Conservation (phyloP, 208 protist species). For the Leishmania martiniquensis region DNA sequence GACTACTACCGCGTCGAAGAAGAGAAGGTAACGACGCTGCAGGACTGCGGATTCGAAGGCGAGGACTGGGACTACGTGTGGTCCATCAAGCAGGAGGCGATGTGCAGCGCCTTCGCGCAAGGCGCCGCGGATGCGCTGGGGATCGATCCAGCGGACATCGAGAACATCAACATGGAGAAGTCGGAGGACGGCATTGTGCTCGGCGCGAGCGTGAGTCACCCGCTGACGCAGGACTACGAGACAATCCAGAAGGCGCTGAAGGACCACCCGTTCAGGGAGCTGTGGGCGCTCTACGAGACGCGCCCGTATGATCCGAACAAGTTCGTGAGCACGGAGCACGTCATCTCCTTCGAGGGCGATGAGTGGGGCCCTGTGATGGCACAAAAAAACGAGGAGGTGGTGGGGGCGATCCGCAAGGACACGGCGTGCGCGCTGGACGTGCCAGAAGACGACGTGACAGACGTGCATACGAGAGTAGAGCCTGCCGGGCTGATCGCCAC, state of each 20-base stretch:
- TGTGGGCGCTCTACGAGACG: slow-evolving; percentile 53
- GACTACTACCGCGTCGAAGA: slow-evolving; percentile 21
- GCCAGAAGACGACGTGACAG: slow-evolving; percentile 28
- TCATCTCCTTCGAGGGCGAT: slow-evolving; percentile 47
- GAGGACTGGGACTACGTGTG: slow-evolving; percentile 44
- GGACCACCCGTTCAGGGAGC: slow-evolving; percentile 34
- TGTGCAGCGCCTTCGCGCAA: slow-evolving; percentile 44
- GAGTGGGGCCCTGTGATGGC: slow-evolving; percentile 60
- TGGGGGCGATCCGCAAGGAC: slow-evolving; percentile 39
- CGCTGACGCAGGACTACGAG: slow-evolving; percentile 25
- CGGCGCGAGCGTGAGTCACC: slow-evolving; percentile 31
- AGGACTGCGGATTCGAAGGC: slow-evolving; percentile 36
- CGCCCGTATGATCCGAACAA: too few species aligned
- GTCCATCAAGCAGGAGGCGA: slow-evolving; percentile 30
- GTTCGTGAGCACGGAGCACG: slow-evolving; percentile 11
- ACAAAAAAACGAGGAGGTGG: slow-evolving; percentile 22
- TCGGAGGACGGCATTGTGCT: neutral
- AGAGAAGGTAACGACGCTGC: neutral
- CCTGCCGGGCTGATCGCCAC: slow-evolving; percentile 18
- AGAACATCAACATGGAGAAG: neutral
- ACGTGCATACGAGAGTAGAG: slow-evolving; percentile 24
- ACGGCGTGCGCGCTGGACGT: slow-evolving; percentile 26
- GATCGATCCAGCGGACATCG: slow-evolving; percentile 15
- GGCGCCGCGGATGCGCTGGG: slow-evolving; percentile 18
- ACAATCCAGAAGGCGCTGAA: slow-evolving; percentile 43